These are phyloP conservation scores for Aureobasidium sp. DNA, from an alignment of 2,329 filamentous ascomycete species.

Conservation along the genomic window DNA sequence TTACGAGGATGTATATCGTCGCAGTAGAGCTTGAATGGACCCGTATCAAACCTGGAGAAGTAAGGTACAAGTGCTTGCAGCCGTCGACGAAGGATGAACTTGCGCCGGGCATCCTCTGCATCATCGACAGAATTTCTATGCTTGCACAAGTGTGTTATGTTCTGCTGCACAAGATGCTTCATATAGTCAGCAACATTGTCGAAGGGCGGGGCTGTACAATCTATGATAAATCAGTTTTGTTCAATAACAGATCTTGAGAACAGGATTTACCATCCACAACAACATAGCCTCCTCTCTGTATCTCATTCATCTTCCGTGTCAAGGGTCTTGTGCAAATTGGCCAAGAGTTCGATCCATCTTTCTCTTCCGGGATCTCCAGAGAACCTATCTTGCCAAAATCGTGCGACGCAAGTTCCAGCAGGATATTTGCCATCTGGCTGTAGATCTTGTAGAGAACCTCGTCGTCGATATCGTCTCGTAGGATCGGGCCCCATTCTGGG, in stretches of 20 bases:
- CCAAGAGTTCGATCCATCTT: not conserved
- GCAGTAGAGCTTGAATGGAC: constrained; percentile 10
- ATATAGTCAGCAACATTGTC: constrained; percentile 17
- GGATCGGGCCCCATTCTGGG: not conserved
- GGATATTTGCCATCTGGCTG: not conserved
- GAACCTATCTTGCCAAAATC: not conserved
- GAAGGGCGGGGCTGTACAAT: not conserved
- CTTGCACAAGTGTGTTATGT: constrained; percentile 19
- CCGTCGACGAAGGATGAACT: constrained; percentile 19
- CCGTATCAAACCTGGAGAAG: constrained; percentile 10
- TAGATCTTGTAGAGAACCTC: not conserved
- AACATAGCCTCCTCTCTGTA: not conserved
- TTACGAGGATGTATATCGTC: constrained; percentile 20
- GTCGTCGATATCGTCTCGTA: not conserved
- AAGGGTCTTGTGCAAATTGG: not conserved
- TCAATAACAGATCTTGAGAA: not conserved
- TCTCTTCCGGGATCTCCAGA: not conserved
- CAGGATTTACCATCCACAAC: not conserved
- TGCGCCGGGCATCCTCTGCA: constrained; percentile 20
- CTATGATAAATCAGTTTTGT: not conserved
- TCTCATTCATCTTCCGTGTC: not conserved
- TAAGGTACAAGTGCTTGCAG: constrained; percentile 16
- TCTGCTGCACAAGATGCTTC: constrained; percentile 18
- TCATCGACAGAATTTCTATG: constrained; percentile 21
- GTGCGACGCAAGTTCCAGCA: not conserved